Base-by-base conservation (phyloP, 371 early-diverging fungal species). In the Aphelidium insulamus region DNA sequence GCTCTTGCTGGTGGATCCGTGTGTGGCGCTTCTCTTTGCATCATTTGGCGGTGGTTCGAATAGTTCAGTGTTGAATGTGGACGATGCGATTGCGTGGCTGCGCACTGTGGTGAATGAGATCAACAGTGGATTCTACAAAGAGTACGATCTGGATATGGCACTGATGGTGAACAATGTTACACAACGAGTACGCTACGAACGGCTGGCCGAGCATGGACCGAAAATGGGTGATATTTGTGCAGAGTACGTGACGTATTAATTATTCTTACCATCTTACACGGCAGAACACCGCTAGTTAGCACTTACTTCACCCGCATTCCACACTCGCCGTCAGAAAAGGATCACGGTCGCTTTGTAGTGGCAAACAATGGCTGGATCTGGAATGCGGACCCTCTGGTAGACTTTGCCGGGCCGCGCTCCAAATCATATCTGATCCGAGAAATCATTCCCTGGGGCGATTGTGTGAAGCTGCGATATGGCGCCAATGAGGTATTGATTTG, bases 361-460 rank as follows among this genome's bases (percentile, higher is more conserved):
- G 92, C 83, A 16, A 88, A 84, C 56, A 95, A 95, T 49, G 97
- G 97, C 4, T 95, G 97, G 97, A 85, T 95, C 29, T 92, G 94
- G 97, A 82, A 82, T 42, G 92, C 85, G 4, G 81, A 90, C 41
- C 92, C 91, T 3, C 45, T 87, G 28, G 48, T 65, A 22, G 83
- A 91, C 53, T 92, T 95, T 67, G 92, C 88, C 7, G 75, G 75
- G 12, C 59, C 74, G 10, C 60, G 54, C 24, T 82, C 84, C 3
- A 66, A 69, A 36, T 79, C 90, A 0, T 95, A 92, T 45, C 52
- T 95, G 20, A 62, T 73, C 9, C 75, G 92, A 33, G 83, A 90
- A 42, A 77, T 95, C 15, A 92, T 95, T 46, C 67, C 83, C 11
- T 95, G 97, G 97, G 87, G 92, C 12, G 97, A 95, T 48, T 95